phyloP scores from a whole-genome alignment of 345 rosid genomes.

The Cardamine resedifolia region DNA sequence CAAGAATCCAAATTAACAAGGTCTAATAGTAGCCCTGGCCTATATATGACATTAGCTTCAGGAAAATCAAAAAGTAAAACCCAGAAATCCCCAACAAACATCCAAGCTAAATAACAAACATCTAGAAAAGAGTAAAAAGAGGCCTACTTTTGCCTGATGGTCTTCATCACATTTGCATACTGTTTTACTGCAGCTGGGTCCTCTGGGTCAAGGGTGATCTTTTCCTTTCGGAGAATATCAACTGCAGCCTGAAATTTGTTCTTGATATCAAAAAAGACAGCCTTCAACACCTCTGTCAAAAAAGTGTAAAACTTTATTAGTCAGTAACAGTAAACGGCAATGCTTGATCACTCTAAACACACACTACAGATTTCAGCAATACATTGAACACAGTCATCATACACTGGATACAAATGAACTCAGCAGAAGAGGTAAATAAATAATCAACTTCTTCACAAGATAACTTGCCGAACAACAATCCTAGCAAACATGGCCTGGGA shows the following conservation, averaged over 20 bases:
- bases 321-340: constrained; percentile 1
- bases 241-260: constrained; percentile 78
- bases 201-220: constrained; percentile 85
- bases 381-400: not conserved
- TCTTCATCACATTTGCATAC: constrained; percentile 88
- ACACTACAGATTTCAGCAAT: not conserved
- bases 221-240: constrained; percentile 80
- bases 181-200: constrained; percentile 87
- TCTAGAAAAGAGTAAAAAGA: constrained; percentile 4
- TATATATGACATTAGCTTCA: not conserved
- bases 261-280: constrained; percentile 80
- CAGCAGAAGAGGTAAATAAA: not conserved
- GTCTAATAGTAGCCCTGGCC: not conserved
- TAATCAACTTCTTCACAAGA: not conserved
- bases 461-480: constrained; percentile 7
- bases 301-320: constrained; percentile 14
- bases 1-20: constrained; percentile 23
- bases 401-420: not conserved
- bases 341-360: not conserved
- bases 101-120: not conserved
- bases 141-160: constrained; percentile 79
- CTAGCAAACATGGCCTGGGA: not conserved
- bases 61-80: not conserved
- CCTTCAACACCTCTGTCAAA: constrained; percentile 85
- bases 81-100: not conserved